Evolutionary conservation across 495 filamentous ascomycete genomes (phyloP).

Genomic region (Penicillium argentinense): DNA sequence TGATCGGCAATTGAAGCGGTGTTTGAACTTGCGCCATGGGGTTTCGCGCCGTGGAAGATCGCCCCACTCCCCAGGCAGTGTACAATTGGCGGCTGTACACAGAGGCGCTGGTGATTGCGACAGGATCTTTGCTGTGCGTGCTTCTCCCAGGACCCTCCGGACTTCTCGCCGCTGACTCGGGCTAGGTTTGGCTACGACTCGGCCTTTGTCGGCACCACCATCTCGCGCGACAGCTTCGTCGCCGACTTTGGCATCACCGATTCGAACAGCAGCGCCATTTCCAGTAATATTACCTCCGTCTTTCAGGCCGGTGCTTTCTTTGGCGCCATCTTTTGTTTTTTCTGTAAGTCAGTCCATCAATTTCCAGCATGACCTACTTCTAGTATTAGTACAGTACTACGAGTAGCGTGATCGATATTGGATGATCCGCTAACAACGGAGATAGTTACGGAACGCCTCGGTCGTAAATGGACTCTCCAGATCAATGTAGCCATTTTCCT

Average conservation of each 20-base stretch:
- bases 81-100: constrained; percentile 68
- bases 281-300: constrained; percentile 59
- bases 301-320: constrained; percentile 62
- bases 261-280: constrained; percentile 42
- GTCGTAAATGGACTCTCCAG: constrained; percentile 3
- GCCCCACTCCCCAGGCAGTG: constrained; percentile 57
- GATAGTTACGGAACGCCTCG: constrained; percentile 10
- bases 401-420: no score
- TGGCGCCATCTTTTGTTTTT: constrained; percentile 46
- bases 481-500: constrained; percentile 5
- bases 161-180: background rate
- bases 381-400: background rate
- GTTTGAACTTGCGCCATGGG: constrained; percentile 5
- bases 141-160: background rate
- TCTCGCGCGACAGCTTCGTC: constrained; percentile 56
- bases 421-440: background rate
- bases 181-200: constrained; percentile 51
- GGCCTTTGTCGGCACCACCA: constrained; percentile 62
- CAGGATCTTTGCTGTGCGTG: constrained; percentile 26
- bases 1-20: constrained; percentile 2
- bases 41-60: constrained; percentile 47
- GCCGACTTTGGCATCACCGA: constrained; percentile 49
- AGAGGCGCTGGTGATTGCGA: constrained; percentile 54
- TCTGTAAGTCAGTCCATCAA: constrained; percentile 1
- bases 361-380: no score